These are phyloP conservation scores for Gymnopilus junonius DNA, from an alignment of 768 basidiomycete genomes.

Conservation along the genomic window DNA sequence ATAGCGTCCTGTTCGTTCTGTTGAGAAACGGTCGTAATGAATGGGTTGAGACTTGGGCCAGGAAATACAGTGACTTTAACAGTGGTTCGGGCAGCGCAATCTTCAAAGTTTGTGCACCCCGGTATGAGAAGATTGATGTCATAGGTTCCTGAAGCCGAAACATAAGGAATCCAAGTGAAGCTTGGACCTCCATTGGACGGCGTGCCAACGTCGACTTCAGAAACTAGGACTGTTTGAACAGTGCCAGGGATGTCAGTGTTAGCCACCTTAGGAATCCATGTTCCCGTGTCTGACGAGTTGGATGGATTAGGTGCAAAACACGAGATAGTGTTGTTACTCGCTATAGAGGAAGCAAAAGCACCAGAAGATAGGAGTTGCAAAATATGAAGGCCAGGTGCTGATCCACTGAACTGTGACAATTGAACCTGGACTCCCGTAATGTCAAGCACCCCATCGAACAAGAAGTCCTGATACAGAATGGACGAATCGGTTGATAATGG, in stretches of 20 bases:
- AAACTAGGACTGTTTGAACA: conserved; percentile 71
- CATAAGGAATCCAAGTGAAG: conserved; percentile 90
- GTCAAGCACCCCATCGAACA: conserved; percentile 65
- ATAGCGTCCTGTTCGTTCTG: conserved; percentile 65
- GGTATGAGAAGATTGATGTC: conserved; percentile 85
- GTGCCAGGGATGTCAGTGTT: conserved; percentile 84
- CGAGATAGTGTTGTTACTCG: conserved; percentile 60
- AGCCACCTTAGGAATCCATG: conserved; percentile 68
- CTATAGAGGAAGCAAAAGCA: conserved; percentile 81
- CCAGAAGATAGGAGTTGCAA: conserved; percentile 93
- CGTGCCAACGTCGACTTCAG: conserved; percentile 69
- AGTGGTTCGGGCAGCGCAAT: conserved; percentile 80
- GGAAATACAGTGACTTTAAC: conserved; percentile 87
- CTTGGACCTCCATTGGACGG: conserved; percentile 65
- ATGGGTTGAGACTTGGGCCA: conserved; percentile 65
- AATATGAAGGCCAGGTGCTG: conserved; percentile 82
- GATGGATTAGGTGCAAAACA: conserved; percentile 83
- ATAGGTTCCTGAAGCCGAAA: conserved; percentile 89
- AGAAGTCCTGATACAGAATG: conserved; percentile 91
- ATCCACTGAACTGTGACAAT: conserved; percentile 75
- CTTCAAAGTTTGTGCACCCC: conserved; percentile 80
- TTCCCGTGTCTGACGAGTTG: conserved; percentile 65
- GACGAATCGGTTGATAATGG: conserved; percentile 79
- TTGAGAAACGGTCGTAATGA: conserved; percentile 75
- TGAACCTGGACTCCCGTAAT: conserved; percentile 92